A percentile compares a stretch with the other conserved stretches of the same genome.
phyloP scores from a whole-genome alignment of 2,329 filamentous ascomycete species.

The Cercospora zeae-maydis region DNA sequence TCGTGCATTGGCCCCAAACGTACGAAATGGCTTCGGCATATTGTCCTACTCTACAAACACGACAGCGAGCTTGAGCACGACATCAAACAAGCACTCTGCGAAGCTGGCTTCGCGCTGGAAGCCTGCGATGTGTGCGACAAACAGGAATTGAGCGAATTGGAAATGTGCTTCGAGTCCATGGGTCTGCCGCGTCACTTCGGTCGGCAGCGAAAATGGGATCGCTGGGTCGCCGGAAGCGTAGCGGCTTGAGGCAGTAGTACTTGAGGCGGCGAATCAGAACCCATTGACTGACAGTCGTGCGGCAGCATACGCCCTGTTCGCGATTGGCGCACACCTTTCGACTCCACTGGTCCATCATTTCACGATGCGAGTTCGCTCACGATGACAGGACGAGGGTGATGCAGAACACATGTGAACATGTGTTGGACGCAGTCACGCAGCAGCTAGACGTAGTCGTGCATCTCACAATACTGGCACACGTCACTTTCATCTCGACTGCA shows the following conservation, averaged over 20 bases:
- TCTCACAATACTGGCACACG: slow-evolving; percentile 2
- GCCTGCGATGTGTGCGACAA: slow-evolving; percentile 17
- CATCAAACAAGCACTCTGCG: slow-evolving; percentile 20
- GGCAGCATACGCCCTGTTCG: background rate
- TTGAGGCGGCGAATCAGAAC: background rate
- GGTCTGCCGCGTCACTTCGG: slow-evolving; percentile 30
- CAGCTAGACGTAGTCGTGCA: background rate
- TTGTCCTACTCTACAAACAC: slow-evolving; percentile 28
- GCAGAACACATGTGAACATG: background rate
- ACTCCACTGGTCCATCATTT: background rate
- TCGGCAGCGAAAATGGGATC: slow-evolving; percentile 21
- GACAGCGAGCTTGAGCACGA: slow-evolving; percentile 25
- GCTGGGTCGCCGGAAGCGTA: slow-evolving; percentile 16
- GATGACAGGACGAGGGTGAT: background rate
- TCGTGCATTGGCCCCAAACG: slow-evolving; percentile 19
- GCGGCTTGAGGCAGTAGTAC: slow-evolving; percentile 7
- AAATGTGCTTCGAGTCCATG: slow-evolving; percentile 24
- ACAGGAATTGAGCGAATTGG: slow-evolving; percentile 26
- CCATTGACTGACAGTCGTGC: background rate
- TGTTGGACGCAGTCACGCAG: background rate
- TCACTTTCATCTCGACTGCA: slow-evolving; percentile 17
- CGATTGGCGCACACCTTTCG: background rate
- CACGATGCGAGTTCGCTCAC: background rate
- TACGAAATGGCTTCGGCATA: slow-evolving; percentile 24
- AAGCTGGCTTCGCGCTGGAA: slow-evolving; percentile 20